Evolutionary conservation across 2,329 filamentous ascomycete genomes (phyloP), one percentile per base, ranked within the genome.

Genomic region (Sarocladium oryzae): DNA sequence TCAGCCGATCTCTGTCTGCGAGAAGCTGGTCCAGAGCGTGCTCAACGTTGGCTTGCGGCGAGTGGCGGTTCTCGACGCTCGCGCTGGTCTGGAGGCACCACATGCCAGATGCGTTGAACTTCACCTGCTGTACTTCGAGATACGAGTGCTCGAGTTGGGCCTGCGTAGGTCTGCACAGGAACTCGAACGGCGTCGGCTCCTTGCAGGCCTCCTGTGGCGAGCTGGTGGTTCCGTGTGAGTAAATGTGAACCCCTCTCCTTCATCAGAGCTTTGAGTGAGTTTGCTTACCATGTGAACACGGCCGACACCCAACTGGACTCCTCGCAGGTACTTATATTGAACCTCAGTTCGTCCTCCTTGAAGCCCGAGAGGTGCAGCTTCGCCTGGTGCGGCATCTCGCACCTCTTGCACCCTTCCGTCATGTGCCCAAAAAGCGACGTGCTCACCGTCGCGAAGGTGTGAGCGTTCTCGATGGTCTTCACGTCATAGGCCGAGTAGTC

Each of bases 301-400:
- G 37, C 37, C 9, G 37, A 23, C 20, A 41, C 37, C 37, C 37
- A 41, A 23, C 21, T 24, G 7, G 37, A 41, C n/a, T 41, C 37
- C 21, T 41, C 37, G 20, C 37, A 41, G 21, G 37, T 41, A 23
- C 37, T 41, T 8, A 41, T 41, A 16, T 24, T 41, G 16, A 41
- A 24, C 20, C 37, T 41, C 21, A 41, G 11, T 8, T n/a, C 20
- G 37, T 41, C 20, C 20, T 41, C 37, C 20, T 41, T 41, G 37
- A 41, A 41, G 18, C 37, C 37, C n/a, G 37, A 41, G 4, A 41
- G 16, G n/a, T 41, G 37, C 21, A 41, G n/a, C 37, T 41, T 41
- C 18, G 37, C 37, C 37, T 23, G 37, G n/a, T 41, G 37, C 11
- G 37, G 37, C 37, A 16, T 21, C 20, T 41, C 37, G n/a, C 37